These are phyloP conservation scores for Saksenaea oblongispora DNA, from an alignment of 371 early-diverging fungal species.

Conservation along the genomic window DNA sequence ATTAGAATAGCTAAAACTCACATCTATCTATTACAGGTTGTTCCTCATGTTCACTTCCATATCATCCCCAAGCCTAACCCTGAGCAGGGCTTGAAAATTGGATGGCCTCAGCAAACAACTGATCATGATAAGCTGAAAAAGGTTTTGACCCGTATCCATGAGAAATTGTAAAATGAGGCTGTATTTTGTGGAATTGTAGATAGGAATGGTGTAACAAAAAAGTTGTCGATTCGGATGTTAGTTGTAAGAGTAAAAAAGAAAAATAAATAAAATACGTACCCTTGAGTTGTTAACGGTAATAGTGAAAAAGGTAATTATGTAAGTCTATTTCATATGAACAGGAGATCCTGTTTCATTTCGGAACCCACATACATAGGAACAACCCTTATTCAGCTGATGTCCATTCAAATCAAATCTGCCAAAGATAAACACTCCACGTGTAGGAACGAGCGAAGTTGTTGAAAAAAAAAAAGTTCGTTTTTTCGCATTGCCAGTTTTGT, in stretches of 20 bases:
- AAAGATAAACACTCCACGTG: neutral
- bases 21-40: constrained; percentile 44
- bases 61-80: constrained; percentile 80
- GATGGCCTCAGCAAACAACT: constrained; percentile 56
- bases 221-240: neutral
- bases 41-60: constrained; percentile 93
- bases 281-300: neutral
- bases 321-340: neutral
- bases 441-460: neutral
- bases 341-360: neutral
- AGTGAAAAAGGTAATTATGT: neutral
- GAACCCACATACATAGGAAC: neutral
- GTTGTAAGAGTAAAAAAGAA: neutral
- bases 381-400: neutral
- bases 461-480: neutral
- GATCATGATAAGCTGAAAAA: neutral
- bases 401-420: neutral
- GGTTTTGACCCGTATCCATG: neutral
- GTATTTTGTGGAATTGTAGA: no score
- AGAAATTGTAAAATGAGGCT: neutral
- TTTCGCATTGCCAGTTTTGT: constrained; percentile 6
- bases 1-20: neutral
- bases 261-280: no score
- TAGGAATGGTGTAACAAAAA: neutral
- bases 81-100: constrained; percentile 71